Base-by-base conservation (phyloP, 2,329 filamentous ascomycete species). In the Fusarium sp. region DNA sequence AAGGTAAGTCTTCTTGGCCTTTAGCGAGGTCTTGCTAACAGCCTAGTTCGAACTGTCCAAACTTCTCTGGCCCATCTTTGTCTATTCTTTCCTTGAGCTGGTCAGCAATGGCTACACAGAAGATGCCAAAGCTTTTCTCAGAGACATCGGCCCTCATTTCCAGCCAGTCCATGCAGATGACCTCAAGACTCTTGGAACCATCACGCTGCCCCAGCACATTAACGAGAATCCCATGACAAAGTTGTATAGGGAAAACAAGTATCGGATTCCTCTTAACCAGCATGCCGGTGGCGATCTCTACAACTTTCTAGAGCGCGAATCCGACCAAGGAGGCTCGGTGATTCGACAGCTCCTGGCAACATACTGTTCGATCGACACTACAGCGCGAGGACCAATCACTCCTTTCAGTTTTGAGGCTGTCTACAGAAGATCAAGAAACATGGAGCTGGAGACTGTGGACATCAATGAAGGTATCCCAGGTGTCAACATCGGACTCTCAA, bases 21-120 rank as follows among this genome's bases (percentile, higher is more conserved):
- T 15, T 29, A 70, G 36, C 67, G 19, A 5, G 6, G 12, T 12
- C 38, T 65, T 26, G 22, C 67, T 75, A 32, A 72, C 45, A n/a
- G 3, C 40, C 11, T 61, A 93, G 87, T 92, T 94, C 40, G 95
- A 99, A 78, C 82, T 99, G 4, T 85, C 87, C 56, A 93, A 96
- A 67, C 81, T 98, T 5, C 79, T 97, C 13, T 99, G 95, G 93
- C 95, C 95, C 0, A 80, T 96, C 1, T 98, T 97, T 72, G 91
- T 98, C 46, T 96, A 99, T 76, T 95, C 92, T 0, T 97, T 91
- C 73, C 81, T 99, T 25, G 88, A 92, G 54, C 85, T 98, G 52
- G 85, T 96, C 26, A 82, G 82, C 31, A 86, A 92, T 58, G 88
- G 87, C 63, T 93, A 90, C 68, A 79, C 85, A 2, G 85, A 86